Conservation (phyloP, 1,139 yeast species). For the Blastobotrys ciferrii region DNA sequence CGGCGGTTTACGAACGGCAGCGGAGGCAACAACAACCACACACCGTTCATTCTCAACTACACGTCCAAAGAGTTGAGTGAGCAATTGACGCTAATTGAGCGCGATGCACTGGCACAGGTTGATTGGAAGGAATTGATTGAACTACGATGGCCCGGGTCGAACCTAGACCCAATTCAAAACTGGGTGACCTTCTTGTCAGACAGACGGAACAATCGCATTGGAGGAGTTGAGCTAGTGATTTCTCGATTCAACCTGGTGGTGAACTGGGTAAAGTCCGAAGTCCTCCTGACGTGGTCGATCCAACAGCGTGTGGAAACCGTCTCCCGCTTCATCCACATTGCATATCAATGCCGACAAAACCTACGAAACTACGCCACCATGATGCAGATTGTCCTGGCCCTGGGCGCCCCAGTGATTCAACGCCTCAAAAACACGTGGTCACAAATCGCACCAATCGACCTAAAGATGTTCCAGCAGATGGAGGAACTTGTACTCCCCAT, state of each 20-base stretch:
- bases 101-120: conserved; percentile 76
- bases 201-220: conserved; percentile 42
- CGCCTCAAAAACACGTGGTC: conserved; percentile 74
- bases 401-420: conserved; percentile 68
- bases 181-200: conserved; percentile 80
- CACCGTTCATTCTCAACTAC: conserved; percentile 76
- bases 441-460: conserved; percentile 49
- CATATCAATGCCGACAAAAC: conserved; percentile 58
- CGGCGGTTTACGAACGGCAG: conserved; percentile 2
- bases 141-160: conserved; percentile 53
- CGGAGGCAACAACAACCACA: conserved; percentile 44
- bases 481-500: conserved; percentile 55
- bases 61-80: conserved; percentile 64
- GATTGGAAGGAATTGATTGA: conserved; percentile 92
- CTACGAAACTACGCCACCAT: conserved; percentile 82
- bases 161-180: conserved; percentile 67
- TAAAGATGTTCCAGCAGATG: conserved; percentile 40
- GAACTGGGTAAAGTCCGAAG: conserved; percentile 90
- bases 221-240: conserved; percentile 79
- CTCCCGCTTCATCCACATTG: conserved; percentile 80
- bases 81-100: conserved; percentile 82
- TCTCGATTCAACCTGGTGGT: conserved; percentile 82
- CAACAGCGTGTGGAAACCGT: conserved; percentile 64
- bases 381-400: conserved; percentile 82
- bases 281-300: conserved; percentile 61